A percentile compares a stretch with the other conserved stretches of the same genome.
Evolutionary conservation across 2,329 filamentous ascomycete species (phyloP).

Genomic region (Cryphonectria naterciae): DNA sequence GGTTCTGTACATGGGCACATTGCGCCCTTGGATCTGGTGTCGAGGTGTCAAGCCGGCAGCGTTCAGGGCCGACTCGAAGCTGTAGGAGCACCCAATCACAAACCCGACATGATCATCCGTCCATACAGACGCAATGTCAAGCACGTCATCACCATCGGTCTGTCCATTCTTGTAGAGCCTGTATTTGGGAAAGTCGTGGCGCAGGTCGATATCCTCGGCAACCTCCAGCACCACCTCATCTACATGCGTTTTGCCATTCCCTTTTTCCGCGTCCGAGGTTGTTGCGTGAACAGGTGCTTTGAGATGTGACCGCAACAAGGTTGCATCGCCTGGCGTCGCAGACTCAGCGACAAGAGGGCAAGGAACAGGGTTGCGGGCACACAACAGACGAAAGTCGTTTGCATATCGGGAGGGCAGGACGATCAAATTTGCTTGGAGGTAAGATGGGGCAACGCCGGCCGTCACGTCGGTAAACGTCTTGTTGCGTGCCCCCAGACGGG

Average conservation of each 20-base stretch:
- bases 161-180: conserved; percentile 59
- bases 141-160: conserved; percentile 42
- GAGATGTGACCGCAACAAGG: conserved; percentile 38
- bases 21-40: conserved; percentile 52
- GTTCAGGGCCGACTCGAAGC: conserved; percentile 62
- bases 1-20: conserved; percentile 66
- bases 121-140: conserved; percentile 57
- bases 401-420: conserved; percentile 62
- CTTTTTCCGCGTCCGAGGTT: neutral
- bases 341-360: conserved; percentile 64
- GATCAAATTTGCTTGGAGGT: conserved; percentile 66
- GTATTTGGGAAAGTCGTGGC: conserved; percentile 61
- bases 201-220: conserved; percentile 54
- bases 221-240: conserved; percentile 34
- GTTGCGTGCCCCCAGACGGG: conserved; percentile 49
- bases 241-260: neutral
- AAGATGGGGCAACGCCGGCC: conserved; percentile 57
- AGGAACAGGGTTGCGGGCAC: conserved; percentile 63
- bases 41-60: conserved; percentile 54
- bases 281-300: conserved; percentile 29
- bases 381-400: conserved; percentile 60
- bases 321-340: conserved; percentile 44
- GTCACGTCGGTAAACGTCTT: conserved; percentile 49
- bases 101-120: conserved; percentile 63
- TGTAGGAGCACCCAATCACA: conserved; percentile 67